Percentiles rank a stretch among this genome's conserved stretches.
Conservation (phyloP, 2,329 filamentous ascomycete genomes). For the Emericellopsis atlantica region DNA sequence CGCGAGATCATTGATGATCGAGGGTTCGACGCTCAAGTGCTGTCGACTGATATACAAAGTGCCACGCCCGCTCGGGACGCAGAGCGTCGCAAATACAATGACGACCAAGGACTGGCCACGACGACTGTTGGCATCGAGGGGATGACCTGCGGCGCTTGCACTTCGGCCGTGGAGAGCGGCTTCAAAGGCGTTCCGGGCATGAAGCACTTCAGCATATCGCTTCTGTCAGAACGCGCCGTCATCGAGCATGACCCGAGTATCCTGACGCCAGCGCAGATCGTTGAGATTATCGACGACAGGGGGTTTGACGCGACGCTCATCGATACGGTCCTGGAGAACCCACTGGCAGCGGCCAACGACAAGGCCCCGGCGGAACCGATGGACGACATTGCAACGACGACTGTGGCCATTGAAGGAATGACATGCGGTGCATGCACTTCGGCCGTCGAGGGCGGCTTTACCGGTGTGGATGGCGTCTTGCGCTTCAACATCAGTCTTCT, state of each 20-base stretch:
- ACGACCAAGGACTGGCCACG: constrained; percentile 35
- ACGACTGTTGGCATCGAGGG: constrained; percentile 72
- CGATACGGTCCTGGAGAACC: constrained; percentile 46
- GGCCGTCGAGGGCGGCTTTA: constrained; percentile 75
- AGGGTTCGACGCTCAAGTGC: constrained; percentile 81
- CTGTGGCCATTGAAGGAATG: constrained; percentile 88
- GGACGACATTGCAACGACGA: constrained; percentile 54
- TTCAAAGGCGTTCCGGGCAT: constrained; percentile 66
- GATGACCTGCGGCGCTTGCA: constrained; percentile 88
- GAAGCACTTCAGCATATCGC: constrained; percentile 66
- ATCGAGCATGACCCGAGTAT: constrained; percentile 61
- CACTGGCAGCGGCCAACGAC: neutral
- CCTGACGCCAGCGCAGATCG: constrained; percentile 37
- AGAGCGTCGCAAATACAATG: constrained; percentile 18
- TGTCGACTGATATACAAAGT: constrained; percentile 64
- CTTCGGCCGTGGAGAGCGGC: constrained; percentile 70
- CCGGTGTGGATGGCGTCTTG: constrained; percentile 60
- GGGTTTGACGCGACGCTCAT: constrained; percentile 74
- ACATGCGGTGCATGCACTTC: constrained; percentile 95
- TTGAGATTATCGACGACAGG: constrained; percentile 52
- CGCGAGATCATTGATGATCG: constrained; percentile 82
- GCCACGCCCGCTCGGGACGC: constrained; percentile 19
- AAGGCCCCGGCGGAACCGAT: constrained; percentile 13
- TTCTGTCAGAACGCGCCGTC: constrained; percentile 75
- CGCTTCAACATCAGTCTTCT: constrained; percentile 93